Base-by-base conservation (phyloP, 2,329 filamentous ascomycete genomes). In the Corynespora cassiicola region DNA sequence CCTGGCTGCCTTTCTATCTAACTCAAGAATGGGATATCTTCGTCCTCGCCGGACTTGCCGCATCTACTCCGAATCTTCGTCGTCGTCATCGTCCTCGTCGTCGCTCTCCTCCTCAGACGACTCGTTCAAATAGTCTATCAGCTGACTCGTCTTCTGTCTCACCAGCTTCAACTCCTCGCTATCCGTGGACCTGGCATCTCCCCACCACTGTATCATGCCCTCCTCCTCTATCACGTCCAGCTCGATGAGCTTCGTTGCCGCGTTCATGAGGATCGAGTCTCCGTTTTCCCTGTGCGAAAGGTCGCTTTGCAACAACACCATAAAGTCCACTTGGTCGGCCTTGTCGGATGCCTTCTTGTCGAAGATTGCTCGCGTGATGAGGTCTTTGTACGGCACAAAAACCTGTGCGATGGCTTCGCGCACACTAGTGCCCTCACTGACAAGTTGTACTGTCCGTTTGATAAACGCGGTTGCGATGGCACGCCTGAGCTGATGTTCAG, bases 191-290 rank as follows among this genome's bases (percentile, higher is more conserved):
- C 84, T 77, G 68, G 79, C 77, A 65, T 95, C 86, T 14, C 76
- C 80, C 91, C 91, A 97, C 94, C 94, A 99, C 31, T 80, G 79
- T 56, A 92, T 73, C 52, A 96, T 88, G 0, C 87, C 90, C 26
- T 96, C 91, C 60, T 96, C 90, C 63, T 96, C 90, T 2, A 96
- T 72, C 11, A 95, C 78, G 51, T 97, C 94, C 31, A 87, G 70
- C 51, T 87, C 83, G 63, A 95, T 95, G 34, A 97, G 75, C 67
- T 90, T 88, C 72, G 95, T 94, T 52, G 90, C 80, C 54, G 90
- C 75, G 24, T 85, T 88, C 3, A 91, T 79, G 21, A 97, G 78
- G 7, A 96, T 79, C 23, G 75, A 69, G 59, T 86, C 79, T 3
- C 83, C 84, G 45, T 82, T 84, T 30, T 77, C 75, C 31, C 80